phyloP scores from a whole-genome alignment of 306 rosid genomes.

The Lupinus albus region DNA sequence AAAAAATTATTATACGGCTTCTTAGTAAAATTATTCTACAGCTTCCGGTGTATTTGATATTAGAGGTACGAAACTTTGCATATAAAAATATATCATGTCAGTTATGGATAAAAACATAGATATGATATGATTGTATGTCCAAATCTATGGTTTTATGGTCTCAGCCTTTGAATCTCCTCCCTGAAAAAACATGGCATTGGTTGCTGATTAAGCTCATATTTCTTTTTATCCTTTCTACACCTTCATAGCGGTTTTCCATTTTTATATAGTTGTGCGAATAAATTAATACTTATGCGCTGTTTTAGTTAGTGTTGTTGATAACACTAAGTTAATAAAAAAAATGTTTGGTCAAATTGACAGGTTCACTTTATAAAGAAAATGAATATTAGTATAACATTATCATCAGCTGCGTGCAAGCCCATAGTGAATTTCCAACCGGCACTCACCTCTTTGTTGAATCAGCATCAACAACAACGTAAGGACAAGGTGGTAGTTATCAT shows the following conservation, averaged over 20 bases:
- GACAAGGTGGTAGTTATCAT: constrained; percentile 66
- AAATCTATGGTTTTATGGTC: not conserved
- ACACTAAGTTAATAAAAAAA: constrained; percentile 12
- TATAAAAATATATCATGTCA: not conserved
- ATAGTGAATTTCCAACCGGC: constrained; percentile 46
- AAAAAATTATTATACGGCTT: too few species aligned
- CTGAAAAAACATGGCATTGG: constrained; percentile 22
- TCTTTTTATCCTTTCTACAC: not conserved
- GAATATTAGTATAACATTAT: constrained; percentile 32
- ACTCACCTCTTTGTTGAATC: constrained; percentile 41
- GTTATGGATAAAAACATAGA: constrained; percentile 26
- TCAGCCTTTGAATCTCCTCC: too few species aligned
- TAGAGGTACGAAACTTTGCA: constrained; percentile 25
- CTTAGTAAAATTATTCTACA: constrained; percentile 6
- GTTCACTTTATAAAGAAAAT: constrained; percentile 20
- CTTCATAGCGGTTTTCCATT: constrained; percentile 25
- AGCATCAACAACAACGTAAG: constrained; percentile 39
- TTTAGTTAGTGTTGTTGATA: constrained; percentile 26
- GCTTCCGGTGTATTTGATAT: constrained; percentile 24
- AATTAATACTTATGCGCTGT: constrained; percentile 42
- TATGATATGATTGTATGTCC: constrained; percentile 4
- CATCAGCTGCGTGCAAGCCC: constrained; percentile 52
- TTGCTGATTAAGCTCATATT: constrained; percentile 23
- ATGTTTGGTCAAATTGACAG: constrained; percentile 50
- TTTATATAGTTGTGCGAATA: constrained; percentile 15